Percentiles rank a stretch among this genome's conserved stretches.
phyloP scores from a whole-genome alignment of 2,329 filamentous ascomycete genomes.

The Dactylellina parvicollis region DNA sequence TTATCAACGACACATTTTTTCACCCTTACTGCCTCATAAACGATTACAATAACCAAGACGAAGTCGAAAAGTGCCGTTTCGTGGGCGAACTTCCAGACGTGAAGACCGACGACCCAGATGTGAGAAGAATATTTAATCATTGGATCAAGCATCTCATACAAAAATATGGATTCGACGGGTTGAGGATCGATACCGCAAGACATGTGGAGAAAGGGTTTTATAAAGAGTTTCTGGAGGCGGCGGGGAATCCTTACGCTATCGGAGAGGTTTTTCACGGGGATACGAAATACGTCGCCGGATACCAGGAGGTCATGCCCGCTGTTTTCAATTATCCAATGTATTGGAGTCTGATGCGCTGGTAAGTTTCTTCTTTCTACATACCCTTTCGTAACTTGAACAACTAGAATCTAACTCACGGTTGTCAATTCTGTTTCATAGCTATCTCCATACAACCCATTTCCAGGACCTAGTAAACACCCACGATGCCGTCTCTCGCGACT shows the following conservation, averaged over 20 bases:
- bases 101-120: slow-evolving; percentile 66
- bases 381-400: background rate
- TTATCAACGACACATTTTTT: slow-evolving; percentile 59
- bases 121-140: slow-evolving; percentile 66
- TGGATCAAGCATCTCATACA: slow-evolving; percentile 71
- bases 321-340: slow-evolving; percentile 71
- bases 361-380: background rate
- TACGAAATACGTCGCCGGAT: slow-evolving; percentile 66
- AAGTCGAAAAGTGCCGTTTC: slow-evolving; percentile 59
- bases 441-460: slow-evolving; percentile 59
- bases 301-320: slow-evolving; percentile 68
- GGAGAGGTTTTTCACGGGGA: slow-evolving; percentile 71
- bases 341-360: slow-evolving; percentile 57
- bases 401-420: background rate
- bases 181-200: slow-evolving; percentile 72
- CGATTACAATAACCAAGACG: slow-evolving; percentile 57
- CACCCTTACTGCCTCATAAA: slow-evolving; percentile 51
- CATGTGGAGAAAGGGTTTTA: slow-evolving; percentile 71
- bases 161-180: slow-evolving; percentile 71
- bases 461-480: slow-evolving; percentile 60
- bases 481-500: slow-evolving; percentile 59
- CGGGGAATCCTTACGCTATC: slow-evolving; percentile 68
- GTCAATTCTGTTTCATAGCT: slow-evolving; percentile 58
- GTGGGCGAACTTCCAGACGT: slow-evolving; percentile 69
- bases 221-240: slow-evolving; percentile 66